Evolutionary conservation across 116 monocot species (phyloP), one percentile per base, ranked within the genome.

Genomic region (Cymodocea nodosa): DNA sequence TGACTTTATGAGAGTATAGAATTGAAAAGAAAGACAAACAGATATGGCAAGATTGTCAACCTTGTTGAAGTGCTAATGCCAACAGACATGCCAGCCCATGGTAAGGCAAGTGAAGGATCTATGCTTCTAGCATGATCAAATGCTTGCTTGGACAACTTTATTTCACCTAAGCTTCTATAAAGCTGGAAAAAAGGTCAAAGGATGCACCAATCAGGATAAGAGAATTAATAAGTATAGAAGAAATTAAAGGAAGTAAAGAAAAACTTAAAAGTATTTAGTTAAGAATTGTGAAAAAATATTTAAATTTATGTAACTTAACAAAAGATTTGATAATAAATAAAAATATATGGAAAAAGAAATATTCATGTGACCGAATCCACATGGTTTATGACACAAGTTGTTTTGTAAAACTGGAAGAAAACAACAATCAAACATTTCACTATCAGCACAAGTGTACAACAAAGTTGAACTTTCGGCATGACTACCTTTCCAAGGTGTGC

Each of bases 111-210:
- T 40, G 92, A 89, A 25, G 92, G 98, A 74, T 98, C 86, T 63
- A 92, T 86, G 71, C 98, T 98, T 86, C 98, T 80, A 67, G 98
- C 92, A 70, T 51, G 89, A 86, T 98, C 88, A 77, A 86, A 89
- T 74, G 92, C 84, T 82, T 84, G 77, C 54, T 51, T 73, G 39
- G 98, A 80, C 66, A 98, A 71, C 52, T 81, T 72, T 50, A 74
- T 80, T 66, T 98, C 84, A 62, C 87, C 83, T 76, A 78, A 62
- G 16, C 79, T 79, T 67, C 82, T 79, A 68, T 98, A 92, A 66
- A 86, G 76, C 98, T 92, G 86, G 60, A 60, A 77, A 67, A 66
- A 65, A 66, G 30, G 30, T 30, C 30, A 30, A 30, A 30, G 3
- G 30, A 30, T 30, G 30, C 3, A 30, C 30, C 30, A 30, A 30